Conservation (phyloP, 2,329 filamentous ascomycete species). For the Exophiala phaeomuriformis region DNA sequence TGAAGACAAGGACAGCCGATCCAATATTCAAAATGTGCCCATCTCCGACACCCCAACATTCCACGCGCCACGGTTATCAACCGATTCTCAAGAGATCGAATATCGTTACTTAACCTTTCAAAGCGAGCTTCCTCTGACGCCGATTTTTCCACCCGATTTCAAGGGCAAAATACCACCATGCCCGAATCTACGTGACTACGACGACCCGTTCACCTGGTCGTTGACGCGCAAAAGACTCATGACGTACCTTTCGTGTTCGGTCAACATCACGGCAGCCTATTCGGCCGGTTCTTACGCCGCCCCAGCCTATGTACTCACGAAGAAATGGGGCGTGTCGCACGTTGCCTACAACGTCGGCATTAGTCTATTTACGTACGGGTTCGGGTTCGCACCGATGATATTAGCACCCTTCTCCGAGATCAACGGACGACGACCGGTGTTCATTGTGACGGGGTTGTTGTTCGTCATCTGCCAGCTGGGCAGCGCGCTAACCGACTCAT, state of each 20-base stretch:
- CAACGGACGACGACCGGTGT: slow-evolving; percentile 77
- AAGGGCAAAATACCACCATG: slow-evolving; percentile 18
- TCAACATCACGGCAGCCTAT: slow-evolving; percentile 71
- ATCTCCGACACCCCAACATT: slow-evolving; percentile 4
- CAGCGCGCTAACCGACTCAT: slow-evolving; percentile 62
- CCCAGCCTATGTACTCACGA: slow-evolving; percentile 56
- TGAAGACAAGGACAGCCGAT: neutral
- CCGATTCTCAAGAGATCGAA: slow-evolving; percentile 13
- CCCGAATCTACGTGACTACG: slow-evolving; percentile 60
- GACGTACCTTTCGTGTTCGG: slow-evolving; percentile 65
- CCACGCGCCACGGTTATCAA: neutral
- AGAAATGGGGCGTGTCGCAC: slow-evolving; percentile 57
- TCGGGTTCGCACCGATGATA: slow-evolving; percentile 77
- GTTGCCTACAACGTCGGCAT: slow-evolving; percentile 62
- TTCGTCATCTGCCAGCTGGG: slow-evolving; percentile 60
- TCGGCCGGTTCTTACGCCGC: slow-evolving; percentile 73
- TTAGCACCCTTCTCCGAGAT: slow-evolving; percentile 83
- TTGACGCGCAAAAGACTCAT: slow-evolving; percentile 62
- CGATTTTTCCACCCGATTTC: slow-evolving; percentile 11
- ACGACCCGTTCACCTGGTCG: slow-evolving; percentile 68
- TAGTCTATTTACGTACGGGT: slow-evolving; percentile 74
- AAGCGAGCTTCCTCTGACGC: slow-evolving; percentile 18
- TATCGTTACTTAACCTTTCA: slow-evolving; percentile 25
- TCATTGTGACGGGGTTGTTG: slow-evolving; percentile 65
- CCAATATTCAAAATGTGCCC: slow-evolving; percentile 4